Evolutionary conservation across 352 stramenopile genomes (phyloP).

Genomic region (Globisporangium orthogonon): DNA sequence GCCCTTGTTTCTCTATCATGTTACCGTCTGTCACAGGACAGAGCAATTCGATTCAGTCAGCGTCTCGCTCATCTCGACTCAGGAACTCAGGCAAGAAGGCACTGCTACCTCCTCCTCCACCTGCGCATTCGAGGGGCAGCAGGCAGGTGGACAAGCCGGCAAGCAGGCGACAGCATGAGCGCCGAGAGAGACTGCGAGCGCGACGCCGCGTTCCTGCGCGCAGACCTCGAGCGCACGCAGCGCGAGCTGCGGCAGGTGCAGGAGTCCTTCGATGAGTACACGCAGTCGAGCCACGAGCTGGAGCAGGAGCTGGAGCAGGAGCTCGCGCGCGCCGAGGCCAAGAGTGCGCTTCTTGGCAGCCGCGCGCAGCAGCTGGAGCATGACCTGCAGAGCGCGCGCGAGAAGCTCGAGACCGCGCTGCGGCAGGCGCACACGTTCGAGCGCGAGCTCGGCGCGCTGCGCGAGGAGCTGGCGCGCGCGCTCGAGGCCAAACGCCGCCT

Average conservation of each 20-base stretch:
- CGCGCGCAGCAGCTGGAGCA: slow-evolving; percentile 47
- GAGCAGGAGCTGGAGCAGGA: slow-evolving; percentile 75
- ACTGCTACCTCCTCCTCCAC: too few relatives aligned
- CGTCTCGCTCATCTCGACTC: too few relatives aligned
- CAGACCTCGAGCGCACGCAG: slow-evolving; percentile 43
- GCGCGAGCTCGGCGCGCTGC: slow-evolving; percentile 36
- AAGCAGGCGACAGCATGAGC: too few relatives aligned
- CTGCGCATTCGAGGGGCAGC: too few relatives aligned
- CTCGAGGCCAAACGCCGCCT: slow-evolving; percentile 38
- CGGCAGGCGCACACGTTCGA: slow-evolving; percentile 47
- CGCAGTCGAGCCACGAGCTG: slow-evolving; percentile 75
- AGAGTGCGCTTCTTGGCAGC: slow-evolving; percentile 29
- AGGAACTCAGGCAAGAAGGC: too few relatives aligned
- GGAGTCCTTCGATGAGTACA: slow-evolving; percentile 78
- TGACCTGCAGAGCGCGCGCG: slow-evolving; percentile 38
- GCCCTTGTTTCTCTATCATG: too few relatives aligned
- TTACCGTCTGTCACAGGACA: too few relatives aligned
- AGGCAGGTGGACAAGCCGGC: too few relatives aligned
- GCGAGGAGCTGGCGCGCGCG: slow-evolving; percentile 29
- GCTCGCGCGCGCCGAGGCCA: slow-evolving; percentile 53
- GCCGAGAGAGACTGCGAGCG: neutral
- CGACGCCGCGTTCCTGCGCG: slow-evolving; percentile 24
- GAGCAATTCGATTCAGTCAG: too few relatives aligned
- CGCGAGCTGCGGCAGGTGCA: slow-evolving; percentile 64
- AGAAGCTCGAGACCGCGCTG: slow-evolving; percentile 48